Conservation (phyloP, 2,329 filamentous ascomycete genomes). For the Phyllosticta capitalensis region DNA sequence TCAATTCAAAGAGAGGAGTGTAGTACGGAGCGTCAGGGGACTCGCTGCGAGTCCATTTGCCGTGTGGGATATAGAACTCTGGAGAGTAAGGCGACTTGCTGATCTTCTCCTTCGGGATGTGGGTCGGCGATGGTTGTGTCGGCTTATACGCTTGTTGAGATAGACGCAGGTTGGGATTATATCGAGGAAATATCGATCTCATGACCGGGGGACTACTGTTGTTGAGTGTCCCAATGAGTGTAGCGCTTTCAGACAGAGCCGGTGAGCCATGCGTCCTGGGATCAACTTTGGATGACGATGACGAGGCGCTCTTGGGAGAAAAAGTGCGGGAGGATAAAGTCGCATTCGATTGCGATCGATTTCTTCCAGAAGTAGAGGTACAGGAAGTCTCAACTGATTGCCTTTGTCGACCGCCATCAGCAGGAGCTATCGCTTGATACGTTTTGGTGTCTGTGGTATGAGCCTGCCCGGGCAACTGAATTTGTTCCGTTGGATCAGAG, state of each 20-base stretch:
- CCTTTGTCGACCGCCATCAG: not conserved
- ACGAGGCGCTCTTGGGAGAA: not conserved
- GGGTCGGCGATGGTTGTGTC: constrained; percentile 53
- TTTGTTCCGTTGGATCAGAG: constrained; percentile 13
- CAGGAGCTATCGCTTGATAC: not conserved
- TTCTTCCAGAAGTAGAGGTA: not conserved
- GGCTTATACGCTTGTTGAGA: constrained; percentile 63
- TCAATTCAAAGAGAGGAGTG: constrained; percentile 50
- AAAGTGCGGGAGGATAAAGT: not conserved
- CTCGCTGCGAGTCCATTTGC: constrained; percentile 23
- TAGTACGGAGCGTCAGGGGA: constrained; percentile 26
- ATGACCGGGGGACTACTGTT: constrained; percentile 29
- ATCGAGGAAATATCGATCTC: constrained; percentile 67
- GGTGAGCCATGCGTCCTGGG: not conserved
- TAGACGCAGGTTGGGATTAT: constrained; percentile 58
- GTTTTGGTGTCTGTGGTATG: constrained; percentile 10
- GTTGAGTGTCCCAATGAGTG: constrained; percentile 23
- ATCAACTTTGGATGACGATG: not conserved
- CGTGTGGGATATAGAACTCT: constrained; percentile 35
- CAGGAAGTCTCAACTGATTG: not conserved
- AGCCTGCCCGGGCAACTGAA: not conserved
- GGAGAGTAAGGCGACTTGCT: constrained; percentile 54
- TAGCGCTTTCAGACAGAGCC: constrained; percentile 18
- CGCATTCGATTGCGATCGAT: not conserved
- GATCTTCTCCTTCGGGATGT: constrained; percentile 55